Conservation (phyloP, 2,329 filamentous ascomycete species). For the Huntiella moniliformis region DNA sequence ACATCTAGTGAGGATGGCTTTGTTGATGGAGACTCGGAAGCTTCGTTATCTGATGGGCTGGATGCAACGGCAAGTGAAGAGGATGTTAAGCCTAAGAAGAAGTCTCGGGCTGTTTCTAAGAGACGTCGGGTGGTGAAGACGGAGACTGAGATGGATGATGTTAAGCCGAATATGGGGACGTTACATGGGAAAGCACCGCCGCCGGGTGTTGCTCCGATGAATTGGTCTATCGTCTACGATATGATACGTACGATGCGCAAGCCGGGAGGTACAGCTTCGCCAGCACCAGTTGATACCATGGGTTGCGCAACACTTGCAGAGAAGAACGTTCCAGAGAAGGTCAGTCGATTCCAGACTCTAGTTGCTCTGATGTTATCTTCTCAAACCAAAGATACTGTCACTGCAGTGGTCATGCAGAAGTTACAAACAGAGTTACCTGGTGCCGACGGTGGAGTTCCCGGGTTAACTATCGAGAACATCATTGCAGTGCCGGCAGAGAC, state of each 20-base stretch:
- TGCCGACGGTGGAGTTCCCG: slow-evolving; percentile 24
- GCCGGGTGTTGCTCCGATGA: slow-evolving; percentile 40
- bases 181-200: not conserved
- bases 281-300: slow-evolving; percentile 94
- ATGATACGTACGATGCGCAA: slow-evolving; percentile 59
- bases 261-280: slow-evolving; percentile 32
- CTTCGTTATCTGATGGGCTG: no score
- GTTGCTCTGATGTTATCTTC: slow-evolving; percentile 78
- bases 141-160: no score
- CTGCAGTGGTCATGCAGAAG: slow-evolving; percentile 60
- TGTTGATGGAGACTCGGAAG: no score
- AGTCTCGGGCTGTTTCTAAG: no score
- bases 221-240: slow-evolving; percentile 72
- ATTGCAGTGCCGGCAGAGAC: slow-evolving; percentile 47
- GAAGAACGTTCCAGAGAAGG: slow-evolving; percentile 27
- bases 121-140: no score
- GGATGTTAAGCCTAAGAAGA: no score
- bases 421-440: slow-evolving; percentile 56
- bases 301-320: slow-evolving; percentile 66
- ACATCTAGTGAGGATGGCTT: no score
- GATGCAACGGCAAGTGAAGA: no score
- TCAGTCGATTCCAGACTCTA: slow-evolving; percentile 68
- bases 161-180: no score
- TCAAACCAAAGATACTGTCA: slow-evolving; percentile 87
- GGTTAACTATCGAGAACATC: slow-evolving; percentile 59